Evolutionary conservation across 2,329 filamentous ascomycete species (phyloP).

Genomic region (Phaeomoniella chlamydospora): DNA sequence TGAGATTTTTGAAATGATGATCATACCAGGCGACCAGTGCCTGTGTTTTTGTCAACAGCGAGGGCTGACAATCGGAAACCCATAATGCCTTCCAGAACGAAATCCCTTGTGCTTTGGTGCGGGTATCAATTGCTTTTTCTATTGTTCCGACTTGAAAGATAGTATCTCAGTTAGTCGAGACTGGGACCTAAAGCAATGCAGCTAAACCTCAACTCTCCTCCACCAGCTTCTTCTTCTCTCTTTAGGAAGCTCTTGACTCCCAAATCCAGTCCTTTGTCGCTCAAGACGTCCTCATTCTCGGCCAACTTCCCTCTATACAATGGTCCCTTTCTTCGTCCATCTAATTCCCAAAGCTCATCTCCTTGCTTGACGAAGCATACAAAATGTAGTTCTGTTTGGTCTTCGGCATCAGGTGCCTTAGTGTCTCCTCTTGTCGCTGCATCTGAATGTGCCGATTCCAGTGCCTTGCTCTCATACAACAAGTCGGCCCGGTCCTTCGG

Average conservation of each 20-base stretch:
- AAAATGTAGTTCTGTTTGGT: slow-evolving; percentile 84
- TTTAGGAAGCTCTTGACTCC: slow-evolving; percentile 50
- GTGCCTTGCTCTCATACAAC: slow-evolving; percentile 59
- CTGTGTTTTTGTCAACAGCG: no score
- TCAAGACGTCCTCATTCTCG: slow-evolving; percentile 55
- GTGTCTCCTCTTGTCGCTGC: slow-evolving; percentile 71
- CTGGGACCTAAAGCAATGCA: slow-evolving; percentile 43
- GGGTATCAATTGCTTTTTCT: no score
- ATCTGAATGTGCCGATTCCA: slow-evolving; percentile 65
- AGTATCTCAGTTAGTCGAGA: slow-evolving; percentile 32
- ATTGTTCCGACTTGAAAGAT: no score
- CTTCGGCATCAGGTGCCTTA: slow-evolving; percentile 59
- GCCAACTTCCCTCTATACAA: slow-evolving; percentile 50
- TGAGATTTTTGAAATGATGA: no score
- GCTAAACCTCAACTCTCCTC: slow-evolving; percentile 45
- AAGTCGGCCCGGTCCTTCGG: slow-evolving; percentile 54
- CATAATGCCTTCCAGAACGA: no score
- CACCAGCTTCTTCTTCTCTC: slow-evolving; percentile 39
- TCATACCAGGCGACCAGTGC: no score
- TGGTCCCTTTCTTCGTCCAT: slow-evolving; percentile 60
- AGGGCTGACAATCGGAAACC: no score
- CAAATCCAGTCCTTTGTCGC: slow-evolving; percentile 57
- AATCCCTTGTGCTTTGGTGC: no score
- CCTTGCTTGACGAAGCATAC: slow-evolving; percentile 80
- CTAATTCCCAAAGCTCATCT: slow-evolving; percentile 66